Evolutionary conservation across 2,329 filamentous ascomycete species (phyloP).

Genomic region (Fusarium denticulatum): DNA sequence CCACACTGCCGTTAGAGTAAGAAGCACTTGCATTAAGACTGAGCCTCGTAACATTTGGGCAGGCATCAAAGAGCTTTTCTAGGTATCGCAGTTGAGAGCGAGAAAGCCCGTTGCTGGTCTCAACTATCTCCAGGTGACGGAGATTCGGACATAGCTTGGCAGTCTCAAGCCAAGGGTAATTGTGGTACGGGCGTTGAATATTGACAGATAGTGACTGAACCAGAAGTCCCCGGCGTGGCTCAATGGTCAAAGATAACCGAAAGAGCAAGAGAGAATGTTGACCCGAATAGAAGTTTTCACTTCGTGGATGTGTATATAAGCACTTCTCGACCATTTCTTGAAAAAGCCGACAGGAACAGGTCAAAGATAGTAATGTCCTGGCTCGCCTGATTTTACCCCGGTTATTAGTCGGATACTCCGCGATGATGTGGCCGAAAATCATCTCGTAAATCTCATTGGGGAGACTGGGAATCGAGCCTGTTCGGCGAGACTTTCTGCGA

Average conservation of each 20-base stretch:
- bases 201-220: background rate
- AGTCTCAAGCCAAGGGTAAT: background rate
- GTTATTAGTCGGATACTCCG: background rate
- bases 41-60: background rate
- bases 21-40: background rate
- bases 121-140: background rate
- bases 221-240: background rate
- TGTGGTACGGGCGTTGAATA: background rate
- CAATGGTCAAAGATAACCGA: background rate
- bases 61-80: background rate
- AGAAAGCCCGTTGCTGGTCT: background rate
- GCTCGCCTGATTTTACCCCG: background rate
- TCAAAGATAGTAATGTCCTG: background rate
- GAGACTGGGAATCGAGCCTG: background rate
- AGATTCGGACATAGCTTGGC: background rate
- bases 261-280: background rate
- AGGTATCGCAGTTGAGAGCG: background rate
- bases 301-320: background rate
- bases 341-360: background rate
- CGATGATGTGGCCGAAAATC: background rate
- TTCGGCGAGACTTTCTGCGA: too few relatives aligned
- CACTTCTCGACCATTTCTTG: background rate
- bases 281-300: too few relatives aligned
- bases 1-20: background rate
- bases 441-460: slow-evolving; percentile 8